Evolutionary conservation across 371 early-diverging fungal species (phyloP), one percentile per base, ranked within the genome.

Genomic region (Mortierella sp.): DNA sequence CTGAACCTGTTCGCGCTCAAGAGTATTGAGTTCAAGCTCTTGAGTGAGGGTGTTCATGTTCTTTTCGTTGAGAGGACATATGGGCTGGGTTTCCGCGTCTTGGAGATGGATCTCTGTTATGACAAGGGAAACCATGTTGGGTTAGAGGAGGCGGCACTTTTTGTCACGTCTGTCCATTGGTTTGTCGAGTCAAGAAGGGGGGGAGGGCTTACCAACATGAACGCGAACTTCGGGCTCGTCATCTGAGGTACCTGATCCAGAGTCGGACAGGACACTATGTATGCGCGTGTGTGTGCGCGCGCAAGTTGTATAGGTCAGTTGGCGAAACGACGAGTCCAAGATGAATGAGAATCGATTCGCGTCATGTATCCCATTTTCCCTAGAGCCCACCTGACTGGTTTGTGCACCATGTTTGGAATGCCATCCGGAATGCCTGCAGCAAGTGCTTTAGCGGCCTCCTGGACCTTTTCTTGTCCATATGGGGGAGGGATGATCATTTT

Each of bases 1-100:
- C 39, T 84, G 81, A 10, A 87, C 82, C 43, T 78, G 72, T 34
- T 80, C 67, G 9, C 72, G 80, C 61, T 87, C 84, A 45, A 84
- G 63, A 25, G 68, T 61, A 2, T 81, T 81, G 54, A 87, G 57
- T 9, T 80, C 67, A 19, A 87, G 58, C 78, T 85, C 66, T 3
- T 61, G 16, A 2, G 49, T 28, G 7, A 72, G 25, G 1, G 60
- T 61, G 14, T 34, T 19, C 9, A 72, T 13, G 28, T 72, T 61
- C 52, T 57, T 60, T 40, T 65, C 72, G 22, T 50, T 72, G 54
- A 72, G 24, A 0, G 72, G 72, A 57, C 72, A 72, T 21, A 72
- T 66, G 0, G 72, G 66, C 8, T 66, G 58, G n/a, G 54, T 61
- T 1, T 65, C 58, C 3, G 57, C 61, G 54, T 72, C 72, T 31